A percentile compares a stretch with the other conserved stretches of the same genome.
Conservation (phyloP, 1,139 yeast genomes). For the Sugiyamaella xylanicola region DNA sequence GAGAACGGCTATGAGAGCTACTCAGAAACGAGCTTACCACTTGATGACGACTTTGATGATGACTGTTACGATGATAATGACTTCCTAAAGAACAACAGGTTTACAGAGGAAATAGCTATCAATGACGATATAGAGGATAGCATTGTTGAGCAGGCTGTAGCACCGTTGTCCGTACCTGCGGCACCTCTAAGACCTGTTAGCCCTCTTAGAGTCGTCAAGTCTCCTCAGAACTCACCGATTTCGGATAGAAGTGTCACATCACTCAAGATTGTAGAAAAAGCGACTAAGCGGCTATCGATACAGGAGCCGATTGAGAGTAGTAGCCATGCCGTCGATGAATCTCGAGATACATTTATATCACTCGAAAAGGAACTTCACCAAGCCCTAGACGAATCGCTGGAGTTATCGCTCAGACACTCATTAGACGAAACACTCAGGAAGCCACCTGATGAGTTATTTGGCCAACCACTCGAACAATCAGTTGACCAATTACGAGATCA, state of each 20-base stretch:
- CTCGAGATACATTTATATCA: not conserved
- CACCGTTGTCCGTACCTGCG: not conserved
- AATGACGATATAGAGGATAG: not conserved
- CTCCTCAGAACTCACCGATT: slow-evolving; percentile 9
- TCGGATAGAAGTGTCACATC: not conserved
- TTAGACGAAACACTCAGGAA: not conserved
- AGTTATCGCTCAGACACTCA: not conserved
- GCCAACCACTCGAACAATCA: slow-evolving; percentile 1
- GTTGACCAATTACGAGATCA: too few species aligned
- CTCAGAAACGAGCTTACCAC: slow-evolving; percentile 9
- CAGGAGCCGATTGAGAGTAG: not conserved
- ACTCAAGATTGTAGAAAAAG: not conserved
- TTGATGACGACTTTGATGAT: slow-evolving; percentile 23
- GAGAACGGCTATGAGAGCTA: slow-evolving; percentile 16
- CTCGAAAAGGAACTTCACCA: not conserved
- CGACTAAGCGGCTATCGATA: not conserved
- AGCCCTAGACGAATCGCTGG: not conserved
- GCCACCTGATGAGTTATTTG: too few species aligned
- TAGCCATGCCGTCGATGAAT: not conserved
- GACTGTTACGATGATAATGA: slow-evolving; percentile 36
- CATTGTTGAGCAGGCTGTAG: not conserved
- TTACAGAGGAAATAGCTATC: slow-evolving; percentile 20
- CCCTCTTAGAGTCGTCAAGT: slow-evolving; percentile 20
- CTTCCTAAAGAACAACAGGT: slow-evolving; percentile 34
- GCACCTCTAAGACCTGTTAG: slow-evolving; percentile 14